Percentiles rank a stretch among this genome's conserved stretches.
phyloP scores from a whole-genome alignment of 2,329 filamentous ascomycete genomes.

The Tolypocladium tropicale region DNA sequence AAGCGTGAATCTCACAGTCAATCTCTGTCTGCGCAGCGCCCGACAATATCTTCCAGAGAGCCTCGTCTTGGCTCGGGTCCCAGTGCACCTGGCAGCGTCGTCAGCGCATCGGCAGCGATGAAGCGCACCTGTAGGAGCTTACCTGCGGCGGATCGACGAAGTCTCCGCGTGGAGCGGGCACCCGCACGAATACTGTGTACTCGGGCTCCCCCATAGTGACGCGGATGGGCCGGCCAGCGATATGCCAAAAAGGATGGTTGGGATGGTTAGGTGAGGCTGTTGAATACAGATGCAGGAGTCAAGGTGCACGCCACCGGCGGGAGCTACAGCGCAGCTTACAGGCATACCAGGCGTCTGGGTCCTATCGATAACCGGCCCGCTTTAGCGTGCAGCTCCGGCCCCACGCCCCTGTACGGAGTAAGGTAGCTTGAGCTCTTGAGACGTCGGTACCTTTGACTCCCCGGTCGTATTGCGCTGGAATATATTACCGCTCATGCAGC shows the following conservation, averaged over 20 bases:
- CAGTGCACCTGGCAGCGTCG: slow-evolving; percentile 59
- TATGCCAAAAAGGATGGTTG: not conserved
- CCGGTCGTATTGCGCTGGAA: too few species aligned
- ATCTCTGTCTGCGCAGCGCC: slow-evolving; percentile 73
- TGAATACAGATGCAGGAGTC: not conserved
- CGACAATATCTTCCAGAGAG: slow-evolving; percentile 83
- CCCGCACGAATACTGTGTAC: slow-evolving; percentile 72
- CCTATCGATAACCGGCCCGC: slow-evolving; percentile 1
- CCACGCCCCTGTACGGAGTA: not conserved
- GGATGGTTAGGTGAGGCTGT: not conserved
- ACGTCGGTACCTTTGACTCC: too few species aligned
- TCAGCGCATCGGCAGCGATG: not conserved
- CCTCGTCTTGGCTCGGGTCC: slow-evolving; percentile 77
- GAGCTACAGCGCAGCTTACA: not conserved
- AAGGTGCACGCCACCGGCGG: not conserved
- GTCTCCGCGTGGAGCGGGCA: slow-evolving; percentile 79
- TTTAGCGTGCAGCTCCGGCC: slow-evolving; percentile 1
- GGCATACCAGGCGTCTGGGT: not conserved
- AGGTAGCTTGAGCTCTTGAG: not conserved
- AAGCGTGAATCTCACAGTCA: slow-evolving; percentile 55
- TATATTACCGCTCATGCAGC: too few species aligned
- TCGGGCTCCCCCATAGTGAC: slow-evolving; percentile 38
- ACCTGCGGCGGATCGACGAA: slow-evolving; percentile 88
- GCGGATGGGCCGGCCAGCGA: not conserved
- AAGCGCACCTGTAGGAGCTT: slow-evolving; percentile 25